Evolutionary conservation across 129 eudicot species (phyloP), one percentile per base, ranked within the genome.

Genomic region (Lactuca saligna): DNA sequence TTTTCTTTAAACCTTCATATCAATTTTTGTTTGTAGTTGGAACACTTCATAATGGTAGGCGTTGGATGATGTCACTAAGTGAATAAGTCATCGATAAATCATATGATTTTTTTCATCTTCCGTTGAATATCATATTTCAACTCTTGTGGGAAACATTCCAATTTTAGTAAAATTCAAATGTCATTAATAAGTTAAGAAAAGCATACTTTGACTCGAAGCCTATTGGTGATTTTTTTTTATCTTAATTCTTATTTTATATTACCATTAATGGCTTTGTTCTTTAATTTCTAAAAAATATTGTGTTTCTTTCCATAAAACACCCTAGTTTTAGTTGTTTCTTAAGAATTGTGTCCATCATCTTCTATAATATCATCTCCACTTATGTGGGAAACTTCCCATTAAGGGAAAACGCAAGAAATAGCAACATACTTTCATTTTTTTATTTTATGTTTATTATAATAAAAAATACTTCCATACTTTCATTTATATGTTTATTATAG

Each of bases 1-100:
- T 51, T 8, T 63, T 61, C 48, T 25, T 68, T 37, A 60, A 54
- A 54, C 50, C 55, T 54, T 75, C 42, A 25, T 51, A 53, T 17
- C 25, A 14, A 54, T 65, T 65, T 61, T 44, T 42, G 69, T 50
- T 59, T 39, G 51, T 68, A 38, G 64, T 68, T 51, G 74, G 37
- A 51, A 58, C 7, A 61, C 58, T 34, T 48, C 25, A 46, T 73
- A 65, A 64, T 55, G 58, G 65, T 55, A 65, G 49, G 68, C 42
- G 15, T 37, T 25, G 46, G n/a, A 29, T 75, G 75, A 68, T 68
- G 50, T 51, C 54, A 68, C 34, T 54, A 34, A 32, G 9, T 38
- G 33, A n/a, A 57, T 42, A 48, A 41, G 58, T 70, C 57, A 57
- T 39, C 8, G 32, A 25, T 12, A n/a, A n/a, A n/a, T n/a, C n/a